A percentile compares a stretch with the other conserved stretches of the same genome.
phyloP scores from a whole-genome alignment of 192 early-diverging fungal species.

The Backusella mclennaniae region DNA sequence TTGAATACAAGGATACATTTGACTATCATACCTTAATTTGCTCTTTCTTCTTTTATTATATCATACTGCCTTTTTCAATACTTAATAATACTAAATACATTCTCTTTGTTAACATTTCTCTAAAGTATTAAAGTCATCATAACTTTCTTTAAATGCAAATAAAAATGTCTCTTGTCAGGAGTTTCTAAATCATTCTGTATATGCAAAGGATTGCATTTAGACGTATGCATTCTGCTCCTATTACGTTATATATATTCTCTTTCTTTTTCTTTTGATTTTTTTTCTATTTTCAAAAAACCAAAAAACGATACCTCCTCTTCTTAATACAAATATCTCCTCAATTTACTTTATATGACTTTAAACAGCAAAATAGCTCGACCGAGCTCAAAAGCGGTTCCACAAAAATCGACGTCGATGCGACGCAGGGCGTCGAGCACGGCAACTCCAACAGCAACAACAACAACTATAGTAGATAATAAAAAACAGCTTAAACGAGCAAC shows the following conservation, averaged over 20 bases:
- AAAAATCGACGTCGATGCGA: not conserved
- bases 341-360: not conserved
- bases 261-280: not conserved
- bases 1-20: not conserved
- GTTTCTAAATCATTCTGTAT: slow-evolving; percentile 7
- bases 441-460: not conserved
- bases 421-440: not conserved
- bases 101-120: not conserved
- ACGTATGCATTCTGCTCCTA: slow-evolving; percentile 18
- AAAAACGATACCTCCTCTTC: not conserved
- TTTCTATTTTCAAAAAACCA: not conserved
- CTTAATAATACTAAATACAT: not conserved
- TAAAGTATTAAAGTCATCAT: not conserved
- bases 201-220: slow-evolving; percentile 16
- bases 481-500: not conserved
- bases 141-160: not conserved
- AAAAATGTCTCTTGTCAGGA: not conserved
- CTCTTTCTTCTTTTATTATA: not conserved
- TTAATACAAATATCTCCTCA: not conserved
- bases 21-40: not conserved
- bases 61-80: not conserved
- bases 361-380: slow-evolving; percentile 15
- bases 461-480: not conserved
- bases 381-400: not conserved
- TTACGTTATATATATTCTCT: not conserved